A percentile compares a stretch with the other conserved stretches of the same genome.
These are phyloP conservation scores for Parastagonospora avenae DNA, from an alignment of 2,329 filamentous ascomycete species.

Conservation along the genomic window DNA sequence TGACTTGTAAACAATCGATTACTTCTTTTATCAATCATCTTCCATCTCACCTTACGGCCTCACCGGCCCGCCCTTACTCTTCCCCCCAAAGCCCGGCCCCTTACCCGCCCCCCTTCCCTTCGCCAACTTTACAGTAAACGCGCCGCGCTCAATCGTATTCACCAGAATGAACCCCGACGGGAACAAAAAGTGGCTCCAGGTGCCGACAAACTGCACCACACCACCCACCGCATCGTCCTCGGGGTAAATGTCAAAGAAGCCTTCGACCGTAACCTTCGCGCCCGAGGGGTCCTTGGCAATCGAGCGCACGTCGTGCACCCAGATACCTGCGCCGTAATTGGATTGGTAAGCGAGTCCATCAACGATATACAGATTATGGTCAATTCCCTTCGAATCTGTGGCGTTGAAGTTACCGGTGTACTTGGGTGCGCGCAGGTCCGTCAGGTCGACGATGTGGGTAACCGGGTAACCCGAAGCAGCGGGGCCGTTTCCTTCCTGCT, in stretches of 20 bases:
- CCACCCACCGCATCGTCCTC: constrained; percentile 48
- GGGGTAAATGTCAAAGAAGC: constrained; percentile 51
- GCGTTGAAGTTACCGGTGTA: constrained; percentile 51
- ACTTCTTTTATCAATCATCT: background rate
- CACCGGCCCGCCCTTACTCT: background rate
- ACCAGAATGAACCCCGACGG: constrained; percentile 43
- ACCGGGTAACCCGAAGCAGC: constrained; percentile 39
- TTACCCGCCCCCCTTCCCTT: constrained; percentile 26
- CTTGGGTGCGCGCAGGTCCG: constrained; percentile 40
- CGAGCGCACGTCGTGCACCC: constrained; percentile 47
- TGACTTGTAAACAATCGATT: too few species aligned
- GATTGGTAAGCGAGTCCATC: constrained; percentile 49
- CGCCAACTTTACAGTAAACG: constrained; percentile 42
- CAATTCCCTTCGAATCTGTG: constrained; percentile 44
- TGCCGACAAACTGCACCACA: constrained; percentile 48
- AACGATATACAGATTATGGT: constrained; percentile 54
- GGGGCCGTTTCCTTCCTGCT: constrained; percentile 32
- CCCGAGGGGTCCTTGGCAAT: constrained; percentile 48
- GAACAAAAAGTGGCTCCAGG: constrained; percentile 49
- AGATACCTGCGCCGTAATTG: constrained; percentile 49
- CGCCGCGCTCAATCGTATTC: constrained; percentile 47
- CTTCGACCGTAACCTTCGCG: constrained; percentile 46
- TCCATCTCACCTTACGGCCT: background rate
- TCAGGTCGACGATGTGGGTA: constrained; percentile 44
- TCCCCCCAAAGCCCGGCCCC: constrained; percentile 26